phyloP scores from a whole-genome alignment of 768 basidiomycete genomes.

The Macrocybe gigantea region DNA sequence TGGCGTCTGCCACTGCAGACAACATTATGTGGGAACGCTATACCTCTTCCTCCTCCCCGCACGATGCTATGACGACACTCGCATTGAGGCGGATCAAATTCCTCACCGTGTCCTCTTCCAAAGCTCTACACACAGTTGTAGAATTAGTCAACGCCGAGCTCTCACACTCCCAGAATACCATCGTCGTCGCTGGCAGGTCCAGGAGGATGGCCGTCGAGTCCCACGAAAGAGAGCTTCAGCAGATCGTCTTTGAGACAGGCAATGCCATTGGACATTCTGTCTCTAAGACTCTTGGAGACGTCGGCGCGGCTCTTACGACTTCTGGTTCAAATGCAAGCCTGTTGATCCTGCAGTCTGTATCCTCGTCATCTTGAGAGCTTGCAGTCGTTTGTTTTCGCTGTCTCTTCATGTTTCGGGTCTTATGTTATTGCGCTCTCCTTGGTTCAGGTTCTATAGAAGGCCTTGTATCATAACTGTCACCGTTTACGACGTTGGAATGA shows the following conservation, averaged over 20 bases:
- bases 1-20: constrained; percentile 82
- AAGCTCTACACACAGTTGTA: constrained; percentile 52
- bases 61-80: constrained; percentile 18
- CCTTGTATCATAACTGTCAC: too few relatives aligned
- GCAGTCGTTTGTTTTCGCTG: too few relatives aligned
- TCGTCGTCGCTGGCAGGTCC: constrained; percentile 71
- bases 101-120: constrained; percentile 36
- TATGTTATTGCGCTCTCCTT: too few relatives aligned
- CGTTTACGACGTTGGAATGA: too few relatives aligned
- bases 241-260: constrained; percentile 35
- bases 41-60: constrained; percentile 25
- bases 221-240: constrained; percentile 52
- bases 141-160: constrained; percentile 32
- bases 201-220: constrained; percentile 59
- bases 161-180: constrained; percentile 33
- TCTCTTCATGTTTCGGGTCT: too few relatives aligned
- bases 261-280: constrained; percentile 48
- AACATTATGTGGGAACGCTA: constrained; percentile 70
- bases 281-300: constrained; percentile 70
- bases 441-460: too few relatives aligned
- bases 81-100: constrained; percentile 69
- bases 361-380: too few relatives aligned
- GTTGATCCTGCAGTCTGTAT: constrained; percentile 41
- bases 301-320: constrained; percentile 63
- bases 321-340: constrained; percentile 43